These are phyloP conservation scores for Yarrowia alimentaria DNA, from an alignment of 805 yeast genomes.

Conservation along the genomic window DNA sequence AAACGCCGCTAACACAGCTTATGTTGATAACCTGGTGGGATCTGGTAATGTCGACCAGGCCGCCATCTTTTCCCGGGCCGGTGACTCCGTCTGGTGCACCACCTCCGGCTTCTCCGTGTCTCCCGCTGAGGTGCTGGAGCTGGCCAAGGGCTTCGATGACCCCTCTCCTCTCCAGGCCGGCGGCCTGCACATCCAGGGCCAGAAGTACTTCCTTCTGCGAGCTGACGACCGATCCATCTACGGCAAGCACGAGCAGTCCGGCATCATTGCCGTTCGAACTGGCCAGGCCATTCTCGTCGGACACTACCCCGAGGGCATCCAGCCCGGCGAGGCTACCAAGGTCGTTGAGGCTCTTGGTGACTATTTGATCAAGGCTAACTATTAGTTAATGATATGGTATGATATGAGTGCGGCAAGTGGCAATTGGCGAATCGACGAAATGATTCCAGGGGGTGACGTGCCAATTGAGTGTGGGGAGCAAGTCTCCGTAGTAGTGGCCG, in stretches of 20 bases:
- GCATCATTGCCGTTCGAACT: conserved; percentile 87
- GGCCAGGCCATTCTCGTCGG: conserved; percentile 88
- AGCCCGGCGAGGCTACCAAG: conserved; percentile 92
- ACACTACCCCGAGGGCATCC: conserved; percentile 90
- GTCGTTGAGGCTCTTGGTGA: conserved; percentile 96
- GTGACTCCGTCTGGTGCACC: conserved; percentile 93
- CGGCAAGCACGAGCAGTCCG: conserved; percentile 85
- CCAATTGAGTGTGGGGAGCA: too few relatives aligned
- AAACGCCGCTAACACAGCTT: conserved; percentile 53
- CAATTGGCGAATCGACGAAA: too few relatives aligned
- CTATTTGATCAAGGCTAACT: conserved; percentile 83
- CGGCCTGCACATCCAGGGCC: conserved; percentile 82
- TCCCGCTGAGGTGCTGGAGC: conserved; percentile 65
- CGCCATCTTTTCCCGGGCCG: conserved; percentile 89
- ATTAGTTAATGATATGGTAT: conserved; percentile 45
- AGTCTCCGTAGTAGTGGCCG: too few relatives aligned
- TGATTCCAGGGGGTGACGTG: too few relatives aligned
- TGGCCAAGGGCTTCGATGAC: conserved; percentile 78
- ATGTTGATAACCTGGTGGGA: conserved; percentile 87
- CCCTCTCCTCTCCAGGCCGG: conserved; percentile 75
- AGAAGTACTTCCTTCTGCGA: conserved; percentile 80
- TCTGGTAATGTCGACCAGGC: conserved; percentile 91
- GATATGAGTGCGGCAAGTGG: too few relatives aligned
- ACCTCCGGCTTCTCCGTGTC: conserved; percentile 49
- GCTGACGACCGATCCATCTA: conserved; percentile 93